Evolutionary conservation across 768 basidiomycete species (phyloP), one percentile per base, ranked within the genome.

Genomic region (Boletus reticuloceps): DNA sequence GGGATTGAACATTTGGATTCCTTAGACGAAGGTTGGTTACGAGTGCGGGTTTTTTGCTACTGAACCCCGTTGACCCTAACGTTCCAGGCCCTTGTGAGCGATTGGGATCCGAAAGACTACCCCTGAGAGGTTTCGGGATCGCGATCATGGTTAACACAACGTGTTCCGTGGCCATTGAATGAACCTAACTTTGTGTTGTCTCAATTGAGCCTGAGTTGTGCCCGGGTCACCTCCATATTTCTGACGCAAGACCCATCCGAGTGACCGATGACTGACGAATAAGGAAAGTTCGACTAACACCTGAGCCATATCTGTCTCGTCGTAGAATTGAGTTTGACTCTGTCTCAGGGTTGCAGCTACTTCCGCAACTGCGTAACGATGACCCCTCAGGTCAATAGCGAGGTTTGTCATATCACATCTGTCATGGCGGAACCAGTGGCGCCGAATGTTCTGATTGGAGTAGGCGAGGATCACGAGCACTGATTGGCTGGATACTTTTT

Each of bases 1-100:
- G 85, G 86, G 46, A 74, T 89, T 53, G 59, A 53, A 1, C 59
- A 65, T 37, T 67, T 90, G 31, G 82, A 86, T 64, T 69, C 71
- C 83, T 27, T 54, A 6, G 81, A 88, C 60, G 76, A 83, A 74
- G 77, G 85, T 72, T 54, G 60, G 75, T 47, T 3, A 25, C 16
- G 19, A 41, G 22, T 20, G 47, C 29, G 36, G 37, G 2, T 11
- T 47, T 44, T 43, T 46, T 34, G 17, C 42, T 10, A 17, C 16
- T 10, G 20, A 39, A 22, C n/a, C 3, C 27, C 32, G 47, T 40
- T 54, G 59, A 54, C 55, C 32, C 38, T 40, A 52, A 40, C 17
- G 16, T 46, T 25, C 6, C 36, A 58, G n/a, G 50, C 20, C 29
- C 50, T 51, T 14, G 53, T 40, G 31, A 55, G 55, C 3, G 51